These are phyloP conservation scores for Fraxinus americana DNA, from an alignment of 257 asterid species.

Conservation along the genomic window DNA sequence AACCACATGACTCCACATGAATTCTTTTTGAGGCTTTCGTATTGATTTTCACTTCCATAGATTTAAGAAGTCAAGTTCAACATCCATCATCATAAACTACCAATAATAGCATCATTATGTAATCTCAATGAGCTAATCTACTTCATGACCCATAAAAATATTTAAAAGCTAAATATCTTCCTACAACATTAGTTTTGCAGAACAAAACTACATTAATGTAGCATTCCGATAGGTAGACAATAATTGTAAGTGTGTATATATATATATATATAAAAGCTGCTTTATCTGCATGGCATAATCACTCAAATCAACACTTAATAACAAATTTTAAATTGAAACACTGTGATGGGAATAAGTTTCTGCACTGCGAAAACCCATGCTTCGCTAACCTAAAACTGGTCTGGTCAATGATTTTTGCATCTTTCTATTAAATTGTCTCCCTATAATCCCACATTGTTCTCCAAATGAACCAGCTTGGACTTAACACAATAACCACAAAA, in stretches of 20 bases:
- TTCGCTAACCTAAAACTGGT: background rate
- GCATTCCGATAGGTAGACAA: no score
- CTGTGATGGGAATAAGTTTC: background rate
- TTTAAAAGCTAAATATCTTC: background rate
- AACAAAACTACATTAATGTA: no score
- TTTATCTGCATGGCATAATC: background rate
- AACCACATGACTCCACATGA: no score
- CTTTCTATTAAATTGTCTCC: background rate
- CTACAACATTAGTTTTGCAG: no score
- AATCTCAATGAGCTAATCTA: background rate
- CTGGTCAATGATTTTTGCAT: background rate
- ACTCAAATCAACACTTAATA: background rate
- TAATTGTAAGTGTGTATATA: no score
- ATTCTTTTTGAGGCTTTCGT: background rate
- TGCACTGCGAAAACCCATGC: background rate
- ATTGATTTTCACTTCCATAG: background rate
- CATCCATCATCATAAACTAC: background rate
- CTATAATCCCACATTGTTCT: background rate
- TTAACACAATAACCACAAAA: background rate
- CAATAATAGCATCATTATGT: background rate
- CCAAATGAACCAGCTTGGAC: background rate
- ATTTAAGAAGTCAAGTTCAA: background rate
- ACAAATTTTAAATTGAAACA: background rate
- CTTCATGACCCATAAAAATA: background rate
- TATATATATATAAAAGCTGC: slow-evolving; percentile 11